Base-by-base conservation (phyloP, 2,329 filamentous ascomycete species). In the Fusarium sacchari region DNA sequence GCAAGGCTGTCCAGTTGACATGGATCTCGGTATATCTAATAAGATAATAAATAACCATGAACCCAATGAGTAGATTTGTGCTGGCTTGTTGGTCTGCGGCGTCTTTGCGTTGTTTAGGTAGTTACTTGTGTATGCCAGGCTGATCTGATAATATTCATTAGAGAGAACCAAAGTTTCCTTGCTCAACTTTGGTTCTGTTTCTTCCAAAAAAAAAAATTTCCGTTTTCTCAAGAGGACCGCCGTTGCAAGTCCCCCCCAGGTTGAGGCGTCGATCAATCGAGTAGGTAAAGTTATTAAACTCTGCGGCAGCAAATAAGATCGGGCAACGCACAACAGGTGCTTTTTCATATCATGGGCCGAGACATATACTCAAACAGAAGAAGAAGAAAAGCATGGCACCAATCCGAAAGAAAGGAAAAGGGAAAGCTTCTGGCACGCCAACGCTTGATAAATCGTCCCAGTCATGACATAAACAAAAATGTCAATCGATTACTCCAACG, bases 1-100 rank as follows among this genome's bases (percentile, higher is more conserved):
- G 72, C 72, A 75, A 69, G 71, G 53, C 68, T 72, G 53, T 50
- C 46, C 15, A 32, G 46, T 61, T 59, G 60, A 50, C 71, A 74
- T 63, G 72, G 72, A 66, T 69, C 49, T 64, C 22, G 34, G 40
- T 37, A 39, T 53, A 39, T 53, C 24, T 47, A 62, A 37, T 50
- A 13, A 50, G 47, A 50, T 50, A 24, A 24, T 55, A 43, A 66
- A 44, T 52, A 37, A 69, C 47, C 63, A 67, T 61, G 46, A 42
- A 26, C 57, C 65, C 34, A 22, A 53, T n/a, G 14, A 49, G 50
- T 53, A 46, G 49, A 40, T 42, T n/a, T 40, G 28, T 22, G 46
- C 30, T 42, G 50, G 36, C 20, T 42, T 44, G 37, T 30, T 42
- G 50, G 36, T 26, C 46, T 44, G 37, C 20, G 36, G 17, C 14